These are phyloP conservation scores for Logfia minima DNA, from an alignment of 129 eudicot species.

Conservation along the genomic window DNA sequence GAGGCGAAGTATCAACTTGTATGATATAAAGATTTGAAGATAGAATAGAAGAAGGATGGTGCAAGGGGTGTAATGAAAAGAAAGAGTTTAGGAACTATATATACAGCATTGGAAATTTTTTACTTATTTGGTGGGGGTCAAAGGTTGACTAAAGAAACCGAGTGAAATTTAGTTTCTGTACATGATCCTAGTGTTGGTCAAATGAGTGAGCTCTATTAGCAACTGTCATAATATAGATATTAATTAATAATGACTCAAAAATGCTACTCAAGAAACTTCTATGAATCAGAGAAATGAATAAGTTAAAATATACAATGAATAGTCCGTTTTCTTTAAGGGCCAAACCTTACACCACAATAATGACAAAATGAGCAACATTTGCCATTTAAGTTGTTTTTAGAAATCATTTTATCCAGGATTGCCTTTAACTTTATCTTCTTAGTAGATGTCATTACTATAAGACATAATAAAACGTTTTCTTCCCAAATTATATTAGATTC, in stretches of 20 bases:
- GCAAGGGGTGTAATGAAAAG: no score
- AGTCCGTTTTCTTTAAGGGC: neutral
- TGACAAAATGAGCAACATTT: constrained; percentile 2
- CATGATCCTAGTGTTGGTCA: neutral
- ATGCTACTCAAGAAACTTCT: neutral
- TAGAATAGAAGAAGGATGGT: no score
- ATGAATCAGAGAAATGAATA: neutral
- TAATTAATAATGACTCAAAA: neutral
- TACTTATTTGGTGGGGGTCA: neutral
- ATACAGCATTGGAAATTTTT: neutral
- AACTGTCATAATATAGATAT: neutral
- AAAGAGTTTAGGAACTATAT: constrained; percentile 2
- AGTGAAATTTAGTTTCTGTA: constrained; percentile 14
- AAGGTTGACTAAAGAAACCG: constrained; percentile 26
- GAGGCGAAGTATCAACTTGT: neutral
- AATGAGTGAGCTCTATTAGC: constrained; percentile 1
- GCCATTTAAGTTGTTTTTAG: constrained; percentile 10
- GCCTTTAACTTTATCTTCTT: neutral
- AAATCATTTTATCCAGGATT: neutral
- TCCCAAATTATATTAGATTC: no score
- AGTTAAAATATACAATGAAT: neutral
- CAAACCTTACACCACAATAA: neutral
- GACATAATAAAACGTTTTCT: no score
- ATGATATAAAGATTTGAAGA: neutral
- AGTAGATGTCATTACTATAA: no score